These are phyloP conservation scores for Colletotrichum camelliae DNA, from an alignment of 2,329 filamentous ascomycete species.

Conservation along the genomic window DNA sequence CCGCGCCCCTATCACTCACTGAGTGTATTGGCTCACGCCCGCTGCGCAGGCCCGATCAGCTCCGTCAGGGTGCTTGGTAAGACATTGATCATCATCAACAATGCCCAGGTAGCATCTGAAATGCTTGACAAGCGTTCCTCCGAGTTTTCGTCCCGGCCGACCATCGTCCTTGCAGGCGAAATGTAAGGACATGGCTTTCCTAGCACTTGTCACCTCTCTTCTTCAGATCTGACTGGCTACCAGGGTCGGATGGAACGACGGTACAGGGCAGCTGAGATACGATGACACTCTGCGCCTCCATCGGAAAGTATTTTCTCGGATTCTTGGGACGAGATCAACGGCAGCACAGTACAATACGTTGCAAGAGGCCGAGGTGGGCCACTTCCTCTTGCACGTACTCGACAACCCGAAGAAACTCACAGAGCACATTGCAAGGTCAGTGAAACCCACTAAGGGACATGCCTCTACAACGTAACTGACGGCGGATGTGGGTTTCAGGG, in stretches of 20 bases:
- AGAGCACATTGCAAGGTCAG: constrained; percentile 47
- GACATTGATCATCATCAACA: constrained; percentile 47
- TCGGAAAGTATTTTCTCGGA: constrained; percentile 47
- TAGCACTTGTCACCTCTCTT: not conserved
- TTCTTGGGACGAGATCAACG: constrained; percentile 45
- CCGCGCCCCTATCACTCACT: accelerated
- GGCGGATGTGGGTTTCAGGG: accelerated
- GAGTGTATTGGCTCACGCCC: accelerated
- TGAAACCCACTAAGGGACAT: not conserved
- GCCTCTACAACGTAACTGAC: not conserved
- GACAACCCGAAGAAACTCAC: constrained; percentile 41
- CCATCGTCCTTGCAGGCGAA: constrained; percentile 34
- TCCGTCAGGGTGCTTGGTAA: constrained; percentile 40
- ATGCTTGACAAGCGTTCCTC: constrained; percentile 39
- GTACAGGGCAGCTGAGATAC: constrained; percentile 39
- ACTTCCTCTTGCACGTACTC: constrained; percentile 48
- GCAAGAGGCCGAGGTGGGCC: constrained; percentile 48
- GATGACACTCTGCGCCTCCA: constrained; percentile 41
- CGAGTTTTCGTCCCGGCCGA: constrained; percentile 36
- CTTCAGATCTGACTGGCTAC: not conserved
- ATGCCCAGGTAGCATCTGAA: constrained; percentile 36
- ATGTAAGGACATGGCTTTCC: constrained; percentile 31
- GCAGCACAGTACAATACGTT: constrained; percentile 43
- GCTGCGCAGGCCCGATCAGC: constrained; percentile 26
- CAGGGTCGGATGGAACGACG: constrained; percentile 40